These are phyloP conservation scores for Hypoxylon sp. DNA, from an alignment of 2,329 filamentous ascomycete species.

Conservation along the genomic window DNA sequence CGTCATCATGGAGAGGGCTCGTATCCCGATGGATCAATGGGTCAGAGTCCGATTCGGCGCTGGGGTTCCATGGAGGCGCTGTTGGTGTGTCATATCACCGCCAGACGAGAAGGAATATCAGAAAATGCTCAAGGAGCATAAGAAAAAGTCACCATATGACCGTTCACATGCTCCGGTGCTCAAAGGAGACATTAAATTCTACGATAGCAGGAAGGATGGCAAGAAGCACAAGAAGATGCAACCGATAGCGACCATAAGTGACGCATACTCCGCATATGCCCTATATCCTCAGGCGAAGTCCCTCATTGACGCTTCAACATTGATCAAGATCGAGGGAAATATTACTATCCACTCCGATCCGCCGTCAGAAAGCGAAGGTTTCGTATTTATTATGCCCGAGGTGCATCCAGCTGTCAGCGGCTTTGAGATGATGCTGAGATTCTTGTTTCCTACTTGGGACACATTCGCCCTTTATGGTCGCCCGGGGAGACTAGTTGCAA, in stretches of 20 bases:
- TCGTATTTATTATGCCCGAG: slow-evolving; percentile 98
- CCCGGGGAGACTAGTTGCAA: slow-evolving; percentile 86
- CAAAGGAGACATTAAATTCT: slow-evolving; percentile 94
- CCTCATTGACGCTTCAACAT: slow-evolving; percentile 91
- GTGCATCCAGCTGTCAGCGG: slow-evolving; percentile 90
- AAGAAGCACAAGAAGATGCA: slow-evolving; percentile 92
- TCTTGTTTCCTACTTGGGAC: slow-evolving; percentile 94
- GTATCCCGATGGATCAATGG: slow-evolving; percentile 88
- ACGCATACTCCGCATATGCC: slow-evolving; percentile 92
- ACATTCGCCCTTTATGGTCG: slow-evolving; percentile 92
- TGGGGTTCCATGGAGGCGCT: slow-evolving; percentile 94
- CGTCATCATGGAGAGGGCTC: slow-evolving; percentile 85
- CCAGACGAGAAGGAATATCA: slow-evolving; percentile 93
- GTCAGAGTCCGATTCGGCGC: slow-evolving; percentile 94
- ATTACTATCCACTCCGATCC: slow-evolving; percentile 88
- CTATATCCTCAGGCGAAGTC: slow-evolving; percentile 96
- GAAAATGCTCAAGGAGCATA: slow-evolving; percentile 85
- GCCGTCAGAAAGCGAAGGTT: slow-evolving; percentile 85
- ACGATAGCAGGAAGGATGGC: slow-evolving; percentile 78
- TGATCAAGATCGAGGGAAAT: slow-evolving; percentile 92
- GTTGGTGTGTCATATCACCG: slow-evolving; percentile 94
- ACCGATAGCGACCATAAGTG: slow-evolving; percentile 91
- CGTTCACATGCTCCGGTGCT: slow-evolving; percentile 74
- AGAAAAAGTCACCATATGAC: slow-evolving; percentile 86
- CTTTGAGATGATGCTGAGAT: slow-evolving; percentile 95